phyloP scores from a whole-genome alignment of 768 basidiomycete species.

The Trametes meyenii region DNA sequence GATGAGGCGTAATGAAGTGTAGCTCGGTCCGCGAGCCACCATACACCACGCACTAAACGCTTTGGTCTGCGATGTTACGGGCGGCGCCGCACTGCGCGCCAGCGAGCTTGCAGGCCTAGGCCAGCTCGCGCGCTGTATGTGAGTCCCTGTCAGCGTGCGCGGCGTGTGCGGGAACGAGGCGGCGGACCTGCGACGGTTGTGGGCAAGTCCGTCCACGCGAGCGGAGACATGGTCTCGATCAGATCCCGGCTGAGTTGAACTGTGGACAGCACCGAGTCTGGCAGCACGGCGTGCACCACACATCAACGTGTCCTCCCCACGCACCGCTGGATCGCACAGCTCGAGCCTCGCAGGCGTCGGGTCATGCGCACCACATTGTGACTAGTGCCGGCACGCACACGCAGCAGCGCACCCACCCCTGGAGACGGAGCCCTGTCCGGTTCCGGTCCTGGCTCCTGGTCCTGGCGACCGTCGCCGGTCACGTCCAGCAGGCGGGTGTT shows the following conservation, averaged over 20 bases:
- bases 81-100: no score
- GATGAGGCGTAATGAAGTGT: not conserved
- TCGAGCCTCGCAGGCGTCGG: no score
- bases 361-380: no score
- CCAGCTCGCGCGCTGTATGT: not conserved
- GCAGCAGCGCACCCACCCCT: not conserved
- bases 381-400: not conserved
- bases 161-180: conserved; percentile 6
- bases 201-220: conserved; percentile 1
- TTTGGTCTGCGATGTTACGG: no score
- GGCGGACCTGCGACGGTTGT: conserved; percentile 1
- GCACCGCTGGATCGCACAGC: conserved; percentile 2
- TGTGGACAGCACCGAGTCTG: not conserved
- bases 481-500: not conserved
- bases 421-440: not conserved
- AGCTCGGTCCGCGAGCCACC: not conserved
- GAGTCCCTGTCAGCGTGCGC: not conserved
- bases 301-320: not conserved
- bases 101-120: not conserved
- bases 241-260: conserved; percentile 9
- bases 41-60: no score
- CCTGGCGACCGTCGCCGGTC: not conserved
- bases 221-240: conserved; percentile 9
- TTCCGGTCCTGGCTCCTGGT: not conserved
- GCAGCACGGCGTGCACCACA: conserved; percentile 1